A percentile compares a stretch with the other conserved stretches of the same genome.
These are phyloP conservation scores for Rubus idaeus DNA, from an alignment of 306 rosid species.

Conservation along the genomic window DNA sequence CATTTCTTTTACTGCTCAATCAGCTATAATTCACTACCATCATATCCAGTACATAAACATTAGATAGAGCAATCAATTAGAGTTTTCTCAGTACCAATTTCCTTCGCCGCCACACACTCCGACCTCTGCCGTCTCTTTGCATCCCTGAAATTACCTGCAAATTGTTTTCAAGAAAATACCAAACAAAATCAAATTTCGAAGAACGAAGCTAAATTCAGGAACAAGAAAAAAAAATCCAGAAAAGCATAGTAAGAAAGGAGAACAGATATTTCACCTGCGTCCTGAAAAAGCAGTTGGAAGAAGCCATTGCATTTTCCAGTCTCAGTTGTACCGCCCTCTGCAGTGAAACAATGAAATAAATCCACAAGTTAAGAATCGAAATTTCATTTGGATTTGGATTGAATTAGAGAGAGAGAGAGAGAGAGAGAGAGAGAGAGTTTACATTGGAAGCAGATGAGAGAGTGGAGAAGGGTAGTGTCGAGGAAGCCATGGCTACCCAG, in stretches of 20 bases:
- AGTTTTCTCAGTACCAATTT: conserved; percentile 54
- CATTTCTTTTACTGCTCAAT: not conserved
- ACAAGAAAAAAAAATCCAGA: not conserved
- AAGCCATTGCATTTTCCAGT: conserved; percentile 42
- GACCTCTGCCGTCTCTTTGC: conserved; percentile 49
- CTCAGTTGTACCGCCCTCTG: conserved; percentile 54
- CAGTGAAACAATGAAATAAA: conserved; percentile 10
- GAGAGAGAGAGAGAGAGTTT: conserved; percentile 19
- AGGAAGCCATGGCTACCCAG: conserved; percentile 48
- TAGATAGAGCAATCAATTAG: not conserved
- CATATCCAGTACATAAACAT: not conserved
- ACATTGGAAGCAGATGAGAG: conserved; percentile 36
- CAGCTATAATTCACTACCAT: not conserved
- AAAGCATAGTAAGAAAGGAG: not conserved
- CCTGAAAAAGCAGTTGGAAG: conserved; percentile 30
- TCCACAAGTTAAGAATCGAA: not conserved
- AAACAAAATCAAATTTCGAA: not conserved
- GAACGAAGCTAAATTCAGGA: not conserved
- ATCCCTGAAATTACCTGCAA: conserved; percentile 52
- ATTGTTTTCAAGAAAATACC: not conserved
- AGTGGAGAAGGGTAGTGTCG: conserved; percentile 23
- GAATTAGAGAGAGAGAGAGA: conserved; percentile 20
- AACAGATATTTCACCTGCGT: conserved; percentile 42
- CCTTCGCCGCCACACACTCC: conserved; percentile 82
- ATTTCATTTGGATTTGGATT: not conserved